Base-by-base conservation (phyloP, 257 asterid genomes). In the Scutellaria barbata region DNA sequence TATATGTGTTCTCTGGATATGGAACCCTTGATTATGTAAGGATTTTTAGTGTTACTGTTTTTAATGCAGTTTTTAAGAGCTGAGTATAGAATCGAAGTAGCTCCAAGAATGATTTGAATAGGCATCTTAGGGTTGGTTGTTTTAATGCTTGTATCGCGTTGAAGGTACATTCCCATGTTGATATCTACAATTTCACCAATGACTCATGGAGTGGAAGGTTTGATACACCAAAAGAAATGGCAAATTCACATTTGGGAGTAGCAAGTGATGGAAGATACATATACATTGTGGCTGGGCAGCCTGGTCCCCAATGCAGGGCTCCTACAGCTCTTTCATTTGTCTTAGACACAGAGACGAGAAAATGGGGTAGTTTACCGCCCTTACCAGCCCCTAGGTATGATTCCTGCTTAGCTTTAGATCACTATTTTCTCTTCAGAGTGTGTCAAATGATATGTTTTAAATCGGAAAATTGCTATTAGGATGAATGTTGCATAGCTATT, bases 121-220 rank as follows among this genome's bases (percentile, higher is more conserved):
- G 42, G 58, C 42, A 22, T 1, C 25, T 22, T 46, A 46, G 53
- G 7, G n/a, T 4, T 47, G 52, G 25, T 12, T 30, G 48, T 33
- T 48, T 72, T 54, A 54, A 71, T 78, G 66, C 10, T n/a, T 42
- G 7, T 37, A 11, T 48, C 5, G 35, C 5, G 4, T 42, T 37
- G 16, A 69, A 90, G 95, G 95, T 90, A 69, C 95, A 90, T 79
- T 81, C 89, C 66, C 95, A 90, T 63, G 95, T 88, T 53, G 95
- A 90, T 70, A 74, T 90, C 65, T 88, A 84, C 74, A 86, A 88
- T 58, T 90, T 88, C 66, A 82, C 85, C 48, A 82, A 79, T 37
- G 74, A 86, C 78, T 70, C 78, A 5, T 90, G 96, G 96, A 64
- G 77, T 17, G 91, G 68, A 13, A 81, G 86, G 54, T 72, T 90